phyloP scores from a whole-genome alignment of 2,329 filamentous ascomycete genomes.

The Alternaria tenuissima region DNA sequence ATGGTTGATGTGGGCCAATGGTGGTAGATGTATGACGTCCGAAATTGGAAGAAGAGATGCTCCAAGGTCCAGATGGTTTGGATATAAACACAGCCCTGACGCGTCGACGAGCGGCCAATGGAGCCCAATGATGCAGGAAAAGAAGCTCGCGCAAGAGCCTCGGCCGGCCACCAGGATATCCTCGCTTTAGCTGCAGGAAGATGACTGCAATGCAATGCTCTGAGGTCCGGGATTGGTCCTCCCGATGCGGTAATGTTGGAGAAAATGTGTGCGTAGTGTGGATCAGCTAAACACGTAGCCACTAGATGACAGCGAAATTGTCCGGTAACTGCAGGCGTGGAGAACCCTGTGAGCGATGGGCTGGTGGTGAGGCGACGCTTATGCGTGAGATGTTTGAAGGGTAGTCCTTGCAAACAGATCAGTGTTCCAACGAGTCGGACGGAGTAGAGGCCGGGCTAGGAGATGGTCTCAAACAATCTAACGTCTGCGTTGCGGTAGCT shows the following conservation, averaged over 20 bases:
- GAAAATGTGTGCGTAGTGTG: slow-evolving; percentile 40
- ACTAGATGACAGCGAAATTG: slow-evolving; percentile 40
- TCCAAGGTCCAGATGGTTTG: slow-evolving; percentile 41
- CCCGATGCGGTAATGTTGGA: slow-evolving; percentile 50
- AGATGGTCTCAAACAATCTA: slow-evolving; percentile 49
- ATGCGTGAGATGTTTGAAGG: slow-evolving; percentile 44
- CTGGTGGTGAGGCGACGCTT: slow-evolving; percentile 41
- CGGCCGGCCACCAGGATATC: slow-evolving; percentile 49
- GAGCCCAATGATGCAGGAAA: slow-evolving; percentile 45
- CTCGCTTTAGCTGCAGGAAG: slow-evolving; percentile 48
- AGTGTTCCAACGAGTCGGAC: slow-evolving; percentile 43
- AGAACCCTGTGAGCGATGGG: slow-evolving; percentile 39
- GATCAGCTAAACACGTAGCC: slow-evolving; percentile 43
- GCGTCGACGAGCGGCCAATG: slow-evolving; percentile 48
- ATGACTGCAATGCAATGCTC: slow-evolving; percentile 34
- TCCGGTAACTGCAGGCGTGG: slow-evolving; percentile 46
- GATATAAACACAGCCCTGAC: slow-evolving; percentile 50
- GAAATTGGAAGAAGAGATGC: slow-evolving; percentile 37
- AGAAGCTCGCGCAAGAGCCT: slow-evolving; percentile 47
- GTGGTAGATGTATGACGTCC: slow-evolving; percentile 37
- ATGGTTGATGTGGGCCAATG: slow-evolving; percentile 16
- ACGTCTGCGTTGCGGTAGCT: slow-evolving; percentile 43
- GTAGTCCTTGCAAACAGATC: slow-evolving; percentile 45
- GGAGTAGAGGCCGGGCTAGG: slow-evolving; percentile 30
- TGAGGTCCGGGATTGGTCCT: slow-evolving; percentile 42